phyloP scores from a whole-genome alignment of 2,329 filamentous ascomycete genomes.

The Penicillium sp. region DNA sequence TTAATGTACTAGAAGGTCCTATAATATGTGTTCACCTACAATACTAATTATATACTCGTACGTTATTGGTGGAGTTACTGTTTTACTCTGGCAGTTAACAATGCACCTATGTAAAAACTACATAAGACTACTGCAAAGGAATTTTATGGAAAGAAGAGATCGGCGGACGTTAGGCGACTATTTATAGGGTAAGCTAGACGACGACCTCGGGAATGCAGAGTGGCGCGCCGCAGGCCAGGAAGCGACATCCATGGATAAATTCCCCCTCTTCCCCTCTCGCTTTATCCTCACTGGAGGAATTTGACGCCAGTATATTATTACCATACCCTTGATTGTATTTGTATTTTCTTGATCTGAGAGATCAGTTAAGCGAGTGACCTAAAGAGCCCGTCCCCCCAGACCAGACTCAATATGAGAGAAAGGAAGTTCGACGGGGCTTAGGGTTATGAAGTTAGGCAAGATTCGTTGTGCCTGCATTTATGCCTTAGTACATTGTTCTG shows the following conservation, averaged over 20 bases:
- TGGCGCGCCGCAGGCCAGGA: background rate
- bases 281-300: background rate
- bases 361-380: background rate
- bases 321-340: background rate
- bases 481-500: background rate
- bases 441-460: no score
- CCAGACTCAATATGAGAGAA: background rate
- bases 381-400: background rate
- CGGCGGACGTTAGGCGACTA: background rate
- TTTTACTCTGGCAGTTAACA: no score
- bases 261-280: background rate
- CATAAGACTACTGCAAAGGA: no score
- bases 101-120: no score
- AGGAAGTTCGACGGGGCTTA: background rate
- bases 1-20: no score
- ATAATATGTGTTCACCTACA: no score
- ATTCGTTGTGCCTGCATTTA: no score
- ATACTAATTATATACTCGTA: no score
- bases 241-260: background rate
- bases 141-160: background rate
- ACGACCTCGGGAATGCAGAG: background rate
- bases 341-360: background rate
- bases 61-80: no score
- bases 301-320: background rate
- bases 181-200: background rate